Conservation (phyloP, 2,329 filamentous ascomycete genomes). For the Neurospora sp. region DNA sequence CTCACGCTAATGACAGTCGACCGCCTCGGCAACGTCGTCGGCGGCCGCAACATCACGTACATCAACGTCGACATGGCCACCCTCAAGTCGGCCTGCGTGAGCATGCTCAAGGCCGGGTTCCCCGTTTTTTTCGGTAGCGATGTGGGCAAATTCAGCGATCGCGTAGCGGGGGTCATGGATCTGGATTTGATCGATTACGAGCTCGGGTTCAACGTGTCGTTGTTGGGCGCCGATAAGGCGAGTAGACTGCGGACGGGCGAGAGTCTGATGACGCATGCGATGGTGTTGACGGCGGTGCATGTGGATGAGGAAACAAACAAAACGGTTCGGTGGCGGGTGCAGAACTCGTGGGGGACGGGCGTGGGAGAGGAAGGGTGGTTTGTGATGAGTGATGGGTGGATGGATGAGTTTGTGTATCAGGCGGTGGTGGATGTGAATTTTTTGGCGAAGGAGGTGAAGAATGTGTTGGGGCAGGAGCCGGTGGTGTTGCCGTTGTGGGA, state of each 20-base stretch:
- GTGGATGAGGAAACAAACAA: slow-evolving; percentile 50
- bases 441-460: slow-evolving; percentile 52
- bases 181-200: slow-evolving; percentile 66
- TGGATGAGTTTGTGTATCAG: slow-evolving; percentile 77
- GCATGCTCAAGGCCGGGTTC: slow-evolving; percentile 66
- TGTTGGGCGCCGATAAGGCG: slow-evolving; percentile 68
- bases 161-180: slow-evolving; percentile 66
- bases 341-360: slow-evolving; percentile 71
- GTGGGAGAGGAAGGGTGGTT: slow-evolving; percentile 75
- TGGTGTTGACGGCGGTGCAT: slow-evolving; percentile 84
- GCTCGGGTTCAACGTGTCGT: slow-evolving; percentile 67
- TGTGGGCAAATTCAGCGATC: slow-evolving; percentile 72
- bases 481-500: slow-evolving; percentile 69
- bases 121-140: slow-evolving; percentile 87
- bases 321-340: slow-evolving; percentile 70
- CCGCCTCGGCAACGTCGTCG: slow-evolving; percentile 71
- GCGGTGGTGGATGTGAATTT: slow-evolving; percentile 70
- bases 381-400: slow-evolving; percentile 76
- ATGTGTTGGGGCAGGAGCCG: slow-evolving; percentile 61
- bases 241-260: slow-evolving; percentile 65
- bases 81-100: slow-evolving; percentile 64
- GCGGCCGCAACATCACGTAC: slow-evolving; percentile 66
- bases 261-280: slow-evolving; percentile 81
- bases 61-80: slow-evolving; percentile 68
- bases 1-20: slow-evolving; percentile 65